Evolutionary conservation across 1,284 basidiomycete genomes (phyloP), one percentile per base, ranked within the genome.

Genomic region (Fomitopsis schrenkii): DNA sequence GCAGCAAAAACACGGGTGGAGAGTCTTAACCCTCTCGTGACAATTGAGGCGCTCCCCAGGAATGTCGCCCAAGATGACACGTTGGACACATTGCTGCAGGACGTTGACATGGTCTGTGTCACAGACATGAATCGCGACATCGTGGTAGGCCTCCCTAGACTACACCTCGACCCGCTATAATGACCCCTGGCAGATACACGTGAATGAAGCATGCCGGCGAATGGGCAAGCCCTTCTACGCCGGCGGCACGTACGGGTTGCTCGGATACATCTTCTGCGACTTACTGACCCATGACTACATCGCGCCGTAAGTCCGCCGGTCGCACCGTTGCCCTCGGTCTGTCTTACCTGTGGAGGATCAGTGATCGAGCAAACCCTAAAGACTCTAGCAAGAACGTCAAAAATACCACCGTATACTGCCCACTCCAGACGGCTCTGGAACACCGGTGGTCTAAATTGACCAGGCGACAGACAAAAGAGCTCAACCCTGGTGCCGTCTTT

Each of bases 241-340:
- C 19, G 93, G 95, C 0, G 91, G 91, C 9, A 89, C 91, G 12
- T 95, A 94, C 73, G 97, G 97, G n/a, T 80, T 97, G 62, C 80
- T 90, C 55, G 97, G 97, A 6, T 99, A 93, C 75, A 93, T 97
- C 68, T 98, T 98, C 73, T 93, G 93, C 62, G 96, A 99, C 73
- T 82, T 99, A 54, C 81, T 95, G 60, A 80, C 83, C 48, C 94
- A 97, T 71, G 87, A 94, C 66, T 96, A 91, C 73, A 85, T 97
- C 64, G 79, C 86, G 61, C 85, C 86, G 95, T 94, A 77, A 79
- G 88, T 77, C 63, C 59, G 36, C 45, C 50, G 58, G 55, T 64
- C 57, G 36, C 33, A 59, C 62, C 58, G 45, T n/a, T 45, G 22
- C 48, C 1, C 48, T 33, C 48, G 48, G 28, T 10, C 48, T 45